Percentiles rank a stretch among this genome's conserved stretches.
Conservation (phyloP, 768 basidiomycete species). For the Suillus lakei region DNA sequence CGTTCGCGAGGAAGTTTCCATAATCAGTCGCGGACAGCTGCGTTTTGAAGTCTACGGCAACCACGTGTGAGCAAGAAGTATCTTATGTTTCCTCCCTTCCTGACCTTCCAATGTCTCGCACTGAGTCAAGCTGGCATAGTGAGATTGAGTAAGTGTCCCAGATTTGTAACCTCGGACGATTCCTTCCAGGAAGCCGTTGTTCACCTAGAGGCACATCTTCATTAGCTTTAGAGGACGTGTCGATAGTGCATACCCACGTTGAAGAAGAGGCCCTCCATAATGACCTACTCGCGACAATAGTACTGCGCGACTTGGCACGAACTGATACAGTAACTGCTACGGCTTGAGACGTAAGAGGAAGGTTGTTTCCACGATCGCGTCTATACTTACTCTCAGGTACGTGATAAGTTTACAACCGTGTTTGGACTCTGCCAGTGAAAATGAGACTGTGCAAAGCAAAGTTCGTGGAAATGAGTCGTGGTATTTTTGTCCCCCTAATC, state of each 20-base stretch:
- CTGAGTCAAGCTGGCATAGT: constrained; percentile 93
- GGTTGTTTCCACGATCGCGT: constrained; percentile 21
- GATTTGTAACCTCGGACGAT: constrained; percentile 93
- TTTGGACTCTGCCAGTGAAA: background rate
- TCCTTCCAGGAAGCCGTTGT: constrained; percentile 78
- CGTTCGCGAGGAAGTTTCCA: constrained; percentile 97
- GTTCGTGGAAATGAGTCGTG: background rate
- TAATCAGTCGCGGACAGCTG: constrained; percentile 97
- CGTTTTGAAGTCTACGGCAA: constrained; percentile 83
- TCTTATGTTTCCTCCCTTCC: background rate
- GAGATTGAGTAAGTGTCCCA: constrained; percentile 85
- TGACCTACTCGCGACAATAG: background rate
- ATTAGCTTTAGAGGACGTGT: constrained; percentile 6
- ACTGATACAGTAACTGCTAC: background rate
- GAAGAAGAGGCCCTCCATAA: constrained; percentile 89
- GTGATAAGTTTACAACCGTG: background rate
- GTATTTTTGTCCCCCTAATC: background rate
- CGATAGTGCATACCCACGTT: constrained; percentile 57
- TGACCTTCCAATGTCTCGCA: constrained; percentile 94
- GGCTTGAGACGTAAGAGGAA: constrained; percentile 17
- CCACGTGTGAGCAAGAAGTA: constrained; percentile 9
- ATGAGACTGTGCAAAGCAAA: background rate
- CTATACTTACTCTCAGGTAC: background rate
- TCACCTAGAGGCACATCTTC: constrained; percentile 54
- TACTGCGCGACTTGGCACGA: background rate